Evolutionary conservation across 148 eudicot species (phyloP), one percentile per base, ranked within the genome.

Genomic region (Limonium bicolor): DNA sequence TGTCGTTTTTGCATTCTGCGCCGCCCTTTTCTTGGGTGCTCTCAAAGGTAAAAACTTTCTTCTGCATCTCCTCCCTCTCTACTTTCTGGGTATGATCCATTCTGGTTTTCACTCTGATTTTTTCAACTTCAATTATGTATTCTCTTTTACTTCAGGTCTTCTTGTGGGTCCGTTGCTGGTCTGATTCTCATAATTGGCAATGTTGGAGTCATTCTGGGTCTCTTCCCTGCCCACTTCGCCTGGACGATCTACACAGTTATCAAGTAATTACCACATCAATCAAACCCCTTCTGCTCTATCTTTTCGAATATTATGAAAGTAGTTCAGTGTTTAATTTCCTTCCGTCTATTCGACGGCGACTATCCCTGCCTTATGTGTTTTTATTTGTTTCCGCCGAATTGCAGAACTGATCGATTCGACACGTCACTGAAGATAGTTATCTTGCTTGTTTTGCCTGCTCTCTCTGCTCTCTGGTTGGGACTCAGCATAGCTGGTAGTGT

Each of bases 81-180:
- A 22, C 27, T 38, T 29, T 58, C 8, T 40, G 38, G 20, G 27
- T 19, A 55, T 17, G 7, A 5, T 24, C 21, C 6, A 0, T 29
- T 25, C 24, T 40, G 21, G 18, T 20, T 34, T 11, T 5, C n/a
- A 14, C 27, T 18, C 27, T 38, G 20, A 37, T 40, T 33, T 2
- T 0, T 11, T 38, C 29, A 15, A 16, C 20, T 22, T 32, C 18
- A 23, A 27, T 26, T 54, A 13, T 15, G 22, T 51, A 35, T 31
- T 43, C 17, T 12, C 3, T 17, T 21, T 32, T 35, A 20, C 24
- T 56, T 57, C 71, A 88, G 94, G 87, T 56, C 35, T 88, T 53
- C n/a, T 84, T 59, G 77, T 90, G 60, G 97, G 95, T 65, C 95
- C 93, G 57, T 88, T 72, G 92, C 95, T 53, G 69, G 66, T 50